These are phyloP conservation scores for Leersia perrieri DNA, from an alignment of 176 grass and related monocot genomes.

Conservation along the genomic window DNA sequence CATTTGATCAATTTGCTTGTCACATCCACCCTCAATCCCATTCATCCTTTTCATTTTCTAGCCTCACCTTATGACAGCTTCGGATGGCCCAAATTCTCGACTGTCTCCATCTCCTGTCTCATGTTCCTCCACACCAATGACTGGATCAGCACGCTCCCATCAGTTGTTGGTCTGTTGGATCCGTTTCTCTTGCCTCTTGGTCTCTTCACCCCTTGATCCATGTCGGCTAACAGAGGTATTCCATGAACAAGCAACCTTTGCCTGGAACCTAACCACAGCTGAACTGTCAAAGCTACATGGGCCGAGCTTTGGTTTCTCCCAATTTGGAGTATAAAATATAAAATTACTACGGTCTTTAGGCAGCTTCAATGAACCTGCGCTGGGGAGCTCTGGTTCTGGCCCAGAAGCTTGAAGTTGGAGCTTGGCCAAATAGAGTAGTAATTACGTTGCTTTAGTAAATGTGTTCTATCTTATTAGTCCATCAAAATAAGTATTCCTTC, in stretches of 20 bases:
- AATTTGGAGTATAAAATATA: neutral
- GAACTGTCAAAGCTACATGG: neutral
- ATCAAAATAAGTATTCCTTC: slow-evolving; percentile 1
- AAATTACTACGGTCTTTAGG: neutral
- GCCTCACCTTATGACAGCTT: neutral
- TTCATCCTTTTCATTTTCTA: neutral
- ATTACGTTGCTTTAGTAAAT: neutral
- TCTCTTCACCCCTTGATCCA: neutral
- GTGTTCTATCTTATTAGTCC: neutral
- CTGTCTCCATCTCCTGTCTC: neutral
- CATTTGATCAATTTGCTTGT: neutral
- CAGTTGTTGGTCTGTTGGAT: neutral
- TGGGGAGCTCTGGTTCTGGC: neutral
- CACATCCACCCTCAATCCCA: neutral
- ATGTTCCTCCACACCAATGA: neutral
- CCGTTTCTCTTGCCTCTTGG: neutral
- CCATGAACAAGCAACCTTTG: neutral
- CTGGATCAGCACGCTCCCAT: no score
- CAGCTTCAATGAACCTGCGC: neutral
- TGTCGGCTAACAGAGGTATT: neutral
- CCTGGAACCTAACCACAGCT: neutral
- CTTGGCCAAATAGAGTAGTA: neutral
- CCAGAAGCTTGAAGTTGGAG: neutral
- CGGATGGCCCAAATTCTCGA: neutral
- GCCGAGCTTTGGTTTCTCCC: neutral